A percentile compares a stretch with the other conserved stretches of the same genome.
Evolutionary conservation across 805 yeast species (phyloP).

Genomic region (Candida lessepsii): DNA sequence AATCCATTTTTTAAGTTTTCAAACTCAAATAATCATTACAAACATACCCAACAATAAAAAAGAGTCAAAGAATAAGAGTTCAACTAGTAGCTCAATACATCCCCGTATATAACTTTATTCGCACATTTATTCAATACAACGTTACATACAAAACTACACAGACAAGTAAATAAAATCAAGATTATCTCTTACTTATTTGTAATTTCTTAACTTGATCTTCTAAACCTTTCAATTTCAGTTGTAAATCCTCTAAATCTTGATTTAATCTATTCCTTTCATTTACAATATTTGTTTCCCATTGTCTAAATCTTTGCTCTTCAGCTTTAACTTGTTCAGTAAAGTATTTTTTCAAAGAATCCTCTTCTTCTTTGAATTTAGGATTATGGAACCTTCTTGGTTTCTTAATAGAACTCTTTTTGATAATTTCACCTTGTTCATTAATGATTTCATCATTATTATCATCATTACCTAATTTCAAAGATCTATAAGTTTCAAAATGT

Average conservation of each 20-base stretch:
- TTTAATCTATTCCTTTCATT: constrained; percentile 93
- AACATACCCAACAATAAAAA: too few relatives aligned
- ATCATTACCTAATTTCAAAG: constrained; percentile 56
- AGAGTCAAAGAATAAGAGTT: too few relatives aligned
- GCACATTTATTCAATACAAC: constrained; percentile 5
- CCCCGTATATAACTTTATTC: too few relatives aligned
- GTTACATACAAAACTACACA: constrained; percentile 3
- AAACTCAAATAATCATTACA: too few relatives aligned
- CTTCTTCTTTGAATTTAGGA: constrained; percentile 95
- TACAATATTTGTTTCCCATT: constrained; percentile 97
- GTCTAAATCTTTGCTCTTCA: constrained; percentile 95
- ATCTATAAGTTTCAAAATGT: constrained; percentile 80
- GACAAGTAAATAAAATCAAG: background rate
- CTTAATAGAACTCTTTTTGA: constrained; percentile 28
- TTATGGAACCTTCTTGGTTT: constrained; percentile 64
- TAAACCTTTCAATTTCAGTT: constrained; percentile 66
- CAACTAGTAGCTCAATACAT: too few relatives aligned
- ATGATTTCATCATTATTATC: constrained; percentile 30
- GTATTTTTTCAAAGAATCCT: constrained; percentile 86
- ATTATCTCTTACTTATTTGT: constrained; percentile 33
- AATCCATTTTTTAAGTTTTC: too few relatives aligned
- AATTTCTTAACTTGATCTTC: constrained; percentile 73
- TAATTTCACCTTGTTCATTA: constrained; percentile 31
- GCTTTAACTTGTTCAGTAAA: constrained; percentile 95
- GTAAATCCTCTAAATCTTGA: constrained; percentile 89